Base-by-base conservation (phyloP, 192 early-diverging fungal species). In the Umbelopsis ramanniana region DNA sequence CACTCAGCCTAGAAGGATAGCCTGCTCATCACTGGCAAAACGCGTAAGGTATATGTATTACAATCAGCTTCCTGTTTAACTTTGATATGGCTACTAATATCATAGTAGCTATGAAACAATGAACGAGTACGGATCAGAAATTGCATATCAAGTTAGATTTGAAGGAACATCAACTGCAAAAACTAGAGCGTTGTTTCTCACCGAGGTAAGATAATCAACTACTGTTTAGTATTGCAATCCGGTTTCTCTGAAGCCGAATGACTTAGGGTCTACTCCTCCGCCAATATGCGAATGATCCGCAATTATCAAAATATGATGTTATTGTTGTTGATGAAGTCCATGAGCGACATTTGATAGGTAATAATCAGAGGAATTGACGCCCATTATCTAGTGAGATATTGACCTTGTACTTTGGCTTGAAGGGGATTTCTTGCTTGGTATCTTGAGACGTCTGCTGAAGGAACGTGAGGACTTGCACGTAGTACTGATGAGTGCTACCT, bases 401-500 rank as follows among this genome's bases (percentile, higher is more conserved):
- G 17, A 50, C 52, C 47, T 69, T 66, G 22, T 21, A 52, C 38
- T 22, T 48, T 89, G 84, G 35, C 79, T 89, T 2, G 87, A 92
- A 77, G 93, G 91, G 0, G 96, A 97, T 72, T 86, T 97, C 55
- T 81, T 95, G 37, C 83, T 97, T 47, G 91, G 90, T 50, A 83
- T 97, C 40, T 79, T 96, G 22, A 83, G 89, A 10, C 81, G 87
- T 54, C 80, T 92, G 26, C 33, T 95, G 11, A 70, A 76, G 5
- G 68, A 60, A 19, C 82, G 89, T 15, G 82, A 84, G 23, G 87
- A 93, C 66, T 72, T 97, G 11, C 83, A 86, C 38, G 79, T 97
- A 11, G 89, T 97, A 33, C 84, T 97, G 70, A 97, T 97, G 96
- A 94, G 93, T 57, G 96, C 96, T 47, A 96, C 94, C 0, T 89